Evolutionary conservation across 1,284 basidiomycete species (phyloP), one percentile per base, ranked within the genome.

Genomic region (Coniferiporia weirii): DNA sequence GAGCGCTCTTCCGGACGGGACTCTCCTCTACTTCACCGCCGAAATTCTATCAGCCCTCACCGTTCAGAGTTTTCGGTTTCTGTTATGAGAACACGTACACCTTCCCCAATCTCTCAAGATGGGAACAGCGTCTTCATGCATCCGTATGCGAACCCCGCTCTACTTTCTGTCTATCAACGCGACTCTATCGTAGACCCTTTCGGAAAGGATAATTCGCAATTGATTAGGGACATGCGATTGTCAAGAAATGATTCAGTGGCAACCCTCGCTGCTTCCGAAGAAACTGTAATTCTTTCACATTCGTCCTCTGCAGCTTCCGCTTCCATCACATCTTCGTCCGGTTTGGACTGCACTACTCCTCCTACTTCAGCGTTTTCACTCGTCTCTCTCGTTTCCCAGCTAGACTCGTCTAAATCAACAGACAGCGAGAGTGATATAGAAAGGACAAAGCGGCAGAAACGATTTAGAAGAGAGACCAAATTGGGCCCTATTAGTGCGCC

Each of bases 141-240:
- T 71, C 89, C 89, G 43, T 91, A 89, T 67, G 89, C 88, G 56
- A 89, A 90, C 64, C 87, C 89, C 6, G 84, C 89, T 61, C 72
- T 85, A 60, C 64, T 71, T 60, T 43, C 66, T 12, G 49, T 56
- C 3, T 64, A 63, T 34, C 56, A 66, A 46, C 56, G 61, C 15
- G 58, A 57, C 27, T 62, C 57, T 1, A 20, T 60, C 19, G 60
- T 56, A 22, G 59, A 65, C 51, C 68, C 61, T 56, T 67, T 64
- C 62, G 63, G 66, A 43, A 52, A 49, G 27, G 45, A 54, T 34
- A 45, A 17, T 8, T 44, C 46, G n/a, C 44, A 50, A 15, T 13
- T 32, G 9, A 34, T 6, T n/a, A 27, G 35, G 17, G 36, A 32
- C 67, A n/a, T 63, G 67, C 27, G 57, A 57, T 10, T 68, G 5